Percentiles rank a stretch among this genome's conserved stretches.
Evolutionary conservation across 495 filamentous ascomycete species (phyloP).

Genomic region (Penicillium silybi): DNA sequence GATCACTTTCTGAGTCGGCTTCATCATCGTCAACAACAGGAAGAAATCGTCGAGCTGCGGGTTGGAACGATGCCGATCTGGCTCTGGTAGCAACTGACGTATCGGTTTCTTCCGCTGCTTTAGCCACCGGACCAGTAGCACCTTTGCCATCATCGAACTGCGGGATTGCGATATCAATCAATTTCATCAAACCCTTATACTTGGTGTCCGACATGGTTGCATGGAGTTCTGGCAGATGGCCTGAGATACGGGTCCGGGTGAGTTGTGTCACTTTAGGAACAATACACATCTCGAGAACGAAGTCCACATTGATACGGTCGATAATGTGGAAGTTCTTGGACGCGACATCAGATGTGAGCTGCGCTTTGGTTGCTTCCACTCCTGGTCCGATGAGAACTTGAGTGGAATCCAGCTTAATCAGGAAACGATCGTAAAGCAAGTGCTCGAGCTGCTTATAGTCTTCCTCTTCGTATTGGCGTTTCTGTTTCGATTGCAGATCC

Average conservation of each 20-base stretch:
- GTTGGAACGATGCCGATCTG: slow-evolving; percentile 60
- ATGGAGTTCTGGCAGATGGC: slow-evolving; percentile 87
- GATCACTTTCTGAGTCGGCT: slow-evolving; percentile 57
- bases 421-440: slow-evolving; percentile 94
- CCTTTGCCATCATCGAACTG: slow-evolving; percentile 59
- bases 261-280: slow-evolving; percentile 89
- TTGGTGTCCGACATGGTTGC: slow-evolving; percentile 89
- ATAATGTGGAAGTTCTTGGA: slow-evolving; percentile 81
- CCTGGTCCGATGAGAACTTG: slow-evolving; percentile 95
- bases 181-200: slow-evolving; percentile 92
- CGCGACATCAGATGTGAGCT: slow-evolving; percentile 66
- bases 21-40: slow-evolving; percentile 76
- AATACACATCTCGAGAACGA: slow-evolving; percentile 87
- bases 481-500: slow-evolving; percentile 87
- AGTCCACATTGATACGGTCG: slow-evolving; percentile 95
- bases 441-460: slow-evolving; percentile 83
- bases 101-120: slow-evolving; percentile 20
- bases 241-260: slow-evolving; percentile 86
- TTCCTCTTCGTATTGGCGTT: slow-evolving; percentile 78
- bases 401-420: slow-evolving; percentile 86
- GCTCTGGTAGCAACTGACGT: slow-evolving; percentile 34
- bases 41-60: slow-evolving; percentile 63
- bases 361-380: slow-evolving; percentile 82
- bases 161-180: slow-evolving; percentile 93
- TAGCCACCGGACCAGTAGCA: slow-evolving; percentile 18